Percentiles rank a stretch among this genome's conserved stretches.
phyloP scores from a whole-genome alignment of 108 stramenopile genomes.

The Skeletonema grethae region DNA sequence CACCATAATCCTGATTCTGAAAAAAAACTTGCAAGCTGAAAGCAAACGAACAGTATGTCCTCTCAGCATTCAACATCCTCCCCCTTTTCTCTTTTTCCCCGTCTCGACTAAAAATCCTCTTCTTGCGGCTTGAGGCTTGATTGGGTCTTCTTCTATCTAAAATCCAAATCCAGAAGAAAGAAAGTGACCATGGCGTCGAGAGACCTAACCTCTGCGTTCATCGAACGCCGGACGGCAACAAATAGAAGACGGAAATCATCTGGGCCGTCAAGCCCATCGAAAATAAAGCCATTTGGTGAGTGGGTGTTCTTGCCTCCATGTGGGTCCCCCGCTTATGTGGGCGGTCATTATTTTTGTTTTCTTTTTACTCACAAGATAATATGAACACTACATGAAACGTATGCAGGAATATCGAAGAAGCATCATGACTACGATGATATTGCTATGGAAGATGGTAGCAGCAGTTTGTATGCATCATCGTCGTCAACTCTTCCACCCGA shows the following conservation, averaged over 20 bases:
- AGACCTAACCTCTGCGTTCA: conserved; percentile 79
- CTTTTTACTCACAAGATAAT: not conserved
- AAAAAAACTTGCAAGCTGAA: no score
- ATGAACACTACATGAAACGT: not conserved
- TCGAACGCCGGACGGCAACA: conserved; percentile 76
- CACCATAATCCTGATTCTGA: no score
- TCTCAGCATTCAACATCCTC: no score
- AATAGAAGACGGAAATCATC: conserved; percentile 58
- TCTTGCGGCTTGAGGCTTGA: no score
- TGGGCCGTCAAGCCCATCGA: conserved; percentile 20
- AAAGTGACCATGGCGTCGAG: conserved; percentile 79
- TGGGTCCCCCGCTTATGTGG: no score
- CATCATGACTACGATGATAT: conserved; percentile 11
- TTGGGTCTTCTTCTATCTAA: no score
- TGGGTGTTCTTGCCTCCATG: no score
- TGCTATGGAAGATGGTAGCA: conserved; percentile 7
- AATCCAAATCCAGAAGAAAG: no score
- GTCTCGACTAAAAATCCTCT: no score
- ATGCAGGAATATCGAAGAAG: conserved; percentile 4
- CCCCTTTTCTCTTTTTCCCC: no score
- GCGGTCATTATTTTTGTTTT: not conserved
- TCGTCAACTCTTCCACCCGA: conserved; percentile 66
- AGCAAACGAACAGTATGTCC: no score
- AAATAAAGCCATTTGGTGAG: conserved; percentile 55
- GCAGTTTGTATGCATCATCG: not conserved